A percentile compares a stretch with the other conserved stretches of the same genome.
These are phyloP conservation scores for Saccharata proteae DNA, from an alignment of 2,329 filamentous ascomycete species.

Conservation along the genomic window DNA sequence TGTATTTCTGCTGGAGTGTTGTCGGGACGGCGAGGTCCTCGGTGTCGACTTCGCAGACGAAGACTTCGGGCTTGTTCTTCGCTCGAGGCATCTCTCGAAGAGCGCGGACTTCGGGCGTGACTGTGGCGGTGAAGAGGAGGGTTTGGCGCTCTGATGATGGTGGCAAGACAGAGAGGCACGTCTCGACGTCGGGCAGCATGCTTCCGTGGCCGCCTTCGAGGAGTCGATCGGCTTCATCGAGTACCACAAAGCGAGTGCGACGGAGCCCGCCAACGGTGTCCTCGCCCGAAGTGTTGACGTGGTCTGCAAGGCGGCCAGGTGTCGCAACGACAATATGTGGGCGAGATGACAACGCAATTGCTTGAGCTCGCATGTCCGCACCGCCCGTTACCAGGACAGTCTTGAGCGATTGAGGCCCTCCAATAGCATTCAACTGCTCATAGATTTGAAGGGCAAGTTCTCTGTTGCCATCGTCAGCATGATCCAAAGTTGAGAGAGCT, in stretches of 20 bases:
- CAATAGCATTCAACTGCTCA: slow-evolving; percentile 91
- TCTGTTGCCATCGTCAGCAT: slow-evolving; percentile 26
- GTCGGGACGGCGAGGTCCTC: slow-evolving; percentile 60
- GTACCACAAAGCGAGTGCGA: slow-evolving; percentile 71
- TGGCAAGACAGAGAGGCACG: slow-evolving; percentile 72
- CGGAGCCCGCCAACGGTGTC: slow-evolving; percentile 77
- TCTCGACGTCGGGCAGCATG: slow-evolving; percentile 91
- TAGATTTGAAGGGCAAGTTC: slow-evolving; percentile 93
- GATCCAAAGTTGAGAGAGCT: not conserved
- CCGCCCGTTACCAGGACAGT: slow-evolving; percentile 84
- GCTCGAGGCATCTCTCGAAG: slow-evolving; percentile 65
- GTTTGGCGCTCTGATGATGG: slow-evolving; percentile 74
- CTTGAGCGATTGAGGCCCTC: slow-evolving; percentile 76
- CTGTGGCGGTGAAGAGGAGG: slow-evolving; percentile 87
- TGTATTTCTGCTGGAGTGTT: slow-evolving; percentile 70
- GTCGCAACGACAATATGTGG: slow-evolving; percentile 93
- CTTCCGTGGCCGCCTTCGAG: slow-evolving; percentile 64
- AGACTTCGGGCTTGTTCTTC: slow-evolving; percentile 61
- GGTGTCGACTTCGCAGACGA: slow-evolving; percentile 79
- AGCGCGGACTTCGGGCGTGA: slow-evolving; percentile 82
- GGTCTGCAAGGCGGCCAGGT: slow-evolving; percentile 82
- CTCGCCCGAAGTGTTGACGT: slow-evolving; percentile 80
- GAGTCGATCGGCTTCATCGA: slow-evolving; percentile 90
- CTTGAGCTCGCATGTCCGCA: slow-evolving; percentile 83
- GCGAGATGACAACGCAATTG: slow-evolving; percentile 65